Conservation (phyloP, 2,329 filamentous ascomycete species). For the Bipolaris gigantea region DNA sequence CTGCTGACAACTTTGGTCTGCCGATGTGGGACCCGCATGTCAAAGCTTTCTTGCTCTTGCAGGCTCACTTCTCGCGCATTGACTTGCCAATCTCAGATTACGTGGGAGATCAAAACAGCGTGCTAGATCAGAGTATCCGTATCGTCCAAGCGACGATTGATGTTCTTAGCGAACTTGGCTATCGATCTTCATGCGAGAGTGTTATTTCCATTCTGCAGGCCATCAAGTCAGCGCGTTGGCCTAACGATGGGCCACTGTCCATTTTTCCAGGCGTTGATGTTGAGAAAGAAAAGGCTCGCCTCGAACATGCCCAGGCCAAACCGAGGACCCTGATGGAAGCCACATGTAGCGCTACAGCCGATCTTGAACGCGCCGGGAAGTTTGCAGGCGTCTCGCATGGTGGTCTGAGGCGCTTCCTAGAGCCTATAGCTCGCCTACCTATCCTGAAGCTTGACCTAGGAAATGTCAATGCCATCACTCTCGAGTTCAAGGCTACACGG, state of each 20-base stretch:
- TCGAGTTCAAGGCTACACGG: conserved; percentile 67
- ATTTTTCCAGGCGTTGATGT: conserved; percentile 74
- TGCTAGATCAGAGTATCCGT: conserved; percentile 94
- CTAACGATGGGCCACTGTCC: conserved; percentile 73
- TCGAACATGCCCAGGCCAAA: conserved; percentile 42
- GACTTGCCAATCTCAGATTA: conserved; percentile 95
- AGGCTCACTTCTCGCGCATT: conserved; percentile 92
- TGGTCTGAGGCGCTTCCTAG: conserved; percentile 56
- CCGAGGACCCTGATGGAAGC: conserved; percentile 47
- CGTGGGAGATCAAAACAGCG: conserved; percentile 84
- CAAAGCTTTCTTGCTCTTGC: conserved; percentile 89
- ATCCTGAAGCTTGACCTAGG: conserved; percentile 65
- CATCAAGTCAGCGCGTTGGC: conserved; percentile 92
- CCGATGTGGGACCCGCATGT: conserved; percentile 99
- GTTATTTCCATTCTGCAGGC: conserved; percentile 88
- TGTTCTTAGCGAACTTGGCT: conserved; percentile 85
- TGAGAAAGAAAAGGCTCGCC: conserved; percentile 49
- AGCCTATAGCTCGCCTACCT: conserved; percentile 68
- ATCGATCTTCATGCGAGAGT: conserved; percentile 72
- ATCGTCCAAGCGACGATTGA: conserved; percentile 96
- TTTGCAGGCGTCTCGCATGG: conserved; percentile 55
- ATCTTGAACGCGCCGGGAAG: conserved; percentile 46
- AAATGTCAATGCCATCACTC: conserved; percentile 62
- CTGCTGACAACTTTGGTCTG: conserved; percentile 64
- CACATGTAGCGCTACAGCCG: conserved; percentile 21